Evolutionary conservation across 2,329 filamentous ascomycete genomes (phyloP), one percentile per base, ranked within the genome.

Genomic region (Sclerotinia borealis): DNA sequence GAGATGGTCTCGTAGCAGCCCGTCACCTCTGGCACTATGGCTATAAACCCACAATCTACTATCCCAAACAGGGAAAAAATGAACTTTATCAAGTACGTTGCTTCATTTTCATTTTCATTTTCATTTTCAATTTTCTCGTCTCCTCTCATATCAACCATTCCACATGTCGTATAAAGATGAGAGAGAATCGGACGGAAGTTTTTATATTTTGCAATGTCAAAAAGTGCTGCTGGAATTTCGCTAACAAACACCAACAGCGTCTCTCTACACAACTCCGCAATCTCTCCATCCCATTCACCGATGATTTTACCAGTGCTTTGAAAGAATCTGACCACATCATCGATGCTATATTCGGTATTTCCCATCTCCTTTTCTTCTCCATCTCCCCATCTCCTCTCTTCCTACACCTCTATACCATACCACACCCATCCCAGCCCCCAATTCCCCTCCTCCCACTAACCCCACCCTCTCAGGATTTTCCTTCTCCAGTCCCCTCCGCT

Each of bases 1-100:
- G 95, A 43, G 95, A 99, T 76, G 95, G 95, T 2, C 85, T 99
- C 3, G 95, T 99, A 34, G 93, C 93, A 54, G 95, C 95, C 60
- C 87, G 95, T 31, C 95, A 99, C 76, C 83, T 99, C 6, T 86
- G 85, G 74, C 90, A 96, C 73, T 98, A 96, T 75, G 93, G 95
- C 66, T 99, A 98, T 77, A 84, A 85, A 29, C 93, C 93, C 4
- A 89, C 86, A 10, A 81, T 99, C 50, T 98, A 95, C 79, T 98
- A 96, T 73, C 95, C 95, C 0, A 98, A 98, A 76, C 85, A 91
- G 62, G 88, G 88, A 75, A 95, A 93, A 74, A 93, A 92, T 68
- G 92, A 96, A 55, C 81, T 98, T 4, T 98, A 96, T 74, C 85
- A 91, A 79, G 90, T 92, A 76, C 69, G 77, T 45, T 7, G 48